Percentiles rank a stretch among this genome's conserved stretches.
These are phyloP conservation scores for Westerdykella aurantiaca DNA, from an alignment of 2,329 filamentous ascomycete species.

Conservation along the genomic window DNA sequence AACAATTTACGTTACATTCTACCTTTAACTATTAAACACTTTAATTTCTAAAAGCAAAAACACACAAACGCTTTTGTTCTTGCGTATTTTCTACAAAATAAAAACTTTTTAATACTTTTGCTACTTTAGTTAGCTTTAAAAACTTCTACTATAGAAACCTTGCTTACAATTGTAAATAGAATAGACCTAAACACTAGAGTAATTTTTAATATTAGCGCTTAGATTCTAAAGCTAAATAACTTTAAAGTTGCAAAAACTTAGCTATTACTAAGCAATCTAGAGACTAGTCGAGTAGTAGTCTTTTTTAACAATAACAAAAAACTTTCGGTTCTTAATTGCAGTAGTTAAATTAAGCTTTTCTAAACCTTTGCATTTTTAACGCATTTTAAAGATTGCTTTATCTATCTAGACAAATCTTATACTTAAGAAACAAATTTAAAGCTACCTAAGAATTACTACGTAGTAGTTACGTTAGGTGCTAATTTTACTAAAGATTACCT, in stretches of 20 bases:
- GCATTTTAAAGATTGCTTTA: slow-evolving; percentile 47
- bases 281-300: slow-evolving; percentile 48
- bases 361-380: slow-evolving; percentile 52
- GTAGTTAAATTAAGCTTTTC: slow-evolving; percentile 40
- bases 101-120: too few species aligned
- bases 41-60: slow-evolving; percentile 51
- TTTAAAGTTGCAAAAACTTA: slow-evolving; percentile 45
- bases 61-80: slow-evolving; percentile 62
- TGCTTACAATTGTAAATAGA: slow-evolving; percentile 27
- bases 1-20: slow-evolving; percentile 59
- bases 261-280: slow-evolving; percentile 44
- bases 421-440: slow-evolving; percentile 57
- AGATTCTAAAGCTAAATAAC: slow-evolving; percentile 59
- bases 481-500: slow-evolving; percentile 56
- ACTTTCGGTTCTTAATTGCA: slow-evolving; percentile 42
- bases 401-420: slow-evolving; percentile 58
- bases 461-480: slow-evolving; percentile 53
- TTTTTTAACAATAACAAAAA: slow-evolving; percentile 49
- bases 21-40: slow-evolving; percentile 56
- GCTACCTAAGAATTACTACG: slow-evolving; percentile 44
- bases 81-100: slow-evolving; percentile 52
- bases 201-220: slow-evolving; percentile 60
- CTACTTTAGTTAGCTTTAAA: too few species aligned
- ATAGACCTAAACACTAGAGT: slow-evolving; percentile 9
- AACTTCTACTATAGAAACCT: too few species aligned